Conservation (phyloP, 2,329 filamentous ascomycete species). For the Pseudocercospora musae region DNA sequence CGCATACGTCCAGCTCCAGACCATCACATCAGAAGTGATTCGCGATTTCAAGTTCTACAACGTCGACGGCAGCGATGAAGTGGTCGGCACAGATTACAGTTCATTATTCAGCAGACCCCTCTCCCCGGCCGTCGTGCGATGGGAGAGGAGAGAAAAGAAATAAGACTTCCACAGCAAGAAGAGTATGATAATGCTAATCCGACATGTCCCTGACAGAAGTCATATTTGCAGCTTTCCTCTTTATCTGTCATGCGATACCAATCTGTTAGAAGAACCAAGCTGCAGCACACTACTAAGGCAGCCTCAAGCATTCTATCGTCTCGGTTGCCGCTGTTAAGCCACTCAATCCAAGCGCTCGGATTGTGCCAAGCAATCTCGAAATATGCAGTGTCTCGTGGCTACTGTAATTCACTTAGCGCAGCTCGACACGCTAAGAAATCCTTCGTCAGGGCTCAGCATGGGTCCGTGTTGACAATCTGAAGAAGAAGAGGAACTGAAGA, state of each 20-base stretch:
- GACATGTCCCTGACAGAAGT: not conserved
- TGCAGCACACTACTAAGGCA: not conserved
- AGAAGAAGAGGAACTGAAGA: not conserved
- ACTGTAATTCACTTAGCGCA: not conserved
- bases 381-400: not conserved
- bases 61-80: conserved; percentile 63
- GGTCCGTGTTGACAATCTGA: not conserved
- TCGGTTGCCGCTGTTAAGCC: not conserved
- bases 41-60: conserved; percentile 78
- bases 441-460: not conserved
- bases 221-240: not conserved
- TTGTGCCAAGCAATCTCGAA: conserved; percentile 1
- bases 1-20: conserved; percentile 86
- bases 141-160: conserved; percentile 61
- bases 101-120: conserved; percentile 49
- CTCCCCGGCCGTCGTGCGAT: conserved; percentile 59
- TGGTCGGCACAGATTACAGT: conserved; percentile 67
- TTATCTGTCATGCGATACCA: not conserved
- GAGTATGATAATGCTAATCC: not conserved
- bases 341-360: not conserved
- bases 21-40: conserved; percentile 74
- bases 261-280: not conserved
- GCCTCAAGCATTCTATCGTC: not conserved
- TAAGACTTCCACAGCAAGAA: conserved; percentile 1
- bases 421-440: not conserved